These are phyloP conservation scores for Mycena latifolia DNA, from an alignment of 768 basidiomycete genomes.

Conservation along the genomic window DNA sequence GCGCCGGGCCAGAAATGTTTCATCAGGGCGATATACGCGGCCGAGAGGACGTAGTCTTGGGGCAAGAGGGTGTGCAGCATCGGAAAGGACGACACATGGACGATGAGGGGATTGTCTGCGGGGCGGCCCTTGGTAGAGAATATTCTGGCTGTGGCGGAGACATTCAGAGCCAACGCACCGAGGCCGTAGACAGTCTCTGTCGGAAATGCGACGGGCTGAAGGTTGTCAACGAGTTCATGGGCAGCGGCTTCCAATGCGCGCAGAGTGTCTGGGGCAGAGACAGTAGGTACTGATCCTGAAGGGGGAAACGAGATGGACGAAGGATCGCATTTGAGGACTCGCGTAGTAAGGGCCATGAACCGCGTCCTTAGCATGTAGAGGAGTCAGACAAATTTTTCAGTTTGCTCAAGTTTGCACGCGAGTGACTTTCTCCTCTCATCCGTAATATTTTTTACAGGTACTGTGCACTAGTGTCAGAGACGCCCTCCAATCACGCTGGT, in stretches of 20 bases:
- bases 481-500: slow-evolving; percentile 3
- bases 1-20: slow-evolving; percentile 95
- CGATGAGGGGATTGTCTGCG: slow-evolving; percentile 96
- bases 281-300: slow-evolving; percentile 57
- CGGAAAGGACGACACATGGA: slow-evolving; percentile 87
- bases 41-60: slow-evolving; percentile 67
- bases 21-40: slow-evolving; percentile 80
- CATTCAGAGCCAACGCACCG: slow-evolving; percentile 84
- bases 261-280: slow-evolving; percentile 64
- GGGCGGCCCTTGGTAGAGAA: slow-evolving; percentile 94
- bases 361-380: slow-evolving; percentile 28
- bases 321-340: slow-evolving; percentile 74
- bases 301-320: slow-evolving; percentile 67
- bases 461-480: too few relatives aligned
- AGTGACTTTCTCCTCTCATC: too few relatives aligned
- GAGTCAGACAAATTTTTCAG: not conserved
- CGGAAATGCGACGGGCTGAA: slow-evolving; percentile 85
- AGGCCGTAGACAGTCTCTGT: slow-evolving; percentile 99
- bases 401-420: not conserved
- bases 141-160: slow-evolving; percentile 76
- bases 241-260: slow-evolving; percentile 69
- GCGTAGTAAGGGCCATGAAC: slow-evolving; percentile 43
- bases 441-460: too few relatives aligned
- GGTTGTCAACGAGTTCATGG: slow-evolving; percentile 60
- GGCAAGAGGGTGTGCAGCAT: slow-evolving; percentile 90